Evolutionary conservation across 306 rosid genomes (phyloP), one percentile per base, ranked within the genome.

Genomic region (Prunus armeniaca): DNA sequence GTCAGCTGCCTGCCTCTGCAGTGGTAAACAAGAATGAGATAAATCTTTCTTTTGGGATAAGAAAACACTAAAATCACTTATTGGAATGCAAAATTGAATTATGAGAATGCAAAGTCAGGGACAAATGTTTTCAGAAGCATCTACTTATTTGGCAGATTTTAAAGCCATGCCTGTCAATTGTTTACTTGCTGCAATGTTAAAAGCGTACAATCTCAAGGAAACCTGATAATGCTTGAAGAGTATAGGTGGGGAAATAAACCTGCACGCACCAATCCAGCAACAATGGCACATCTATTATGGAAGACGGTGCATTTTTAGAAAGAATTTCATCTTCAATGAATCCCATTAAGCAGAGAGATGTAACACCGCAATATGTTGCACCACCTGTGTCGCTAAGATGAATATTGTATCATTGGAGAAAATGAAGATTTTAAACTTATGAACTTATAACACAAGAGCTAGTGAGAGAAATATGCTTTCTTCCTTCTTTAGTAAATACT

Each of bases 321-420:
- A 92, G 84, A 79, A 86, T 70, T 82, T 88, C 88, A 63, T 88
- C 93, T 84, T 86, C 97, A 61, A 95, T 78, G 84, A 87, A 86
- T 56, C 97, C 99, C 99, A 95, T 88, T 78, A 95, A 78, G 71
- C 79, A 84, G 55, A 95, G 98, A 86, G 99, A 92, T 72, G 96
- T 91, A 76, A 92, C 80, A 76, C 97, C 93, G 25, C 99, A 95
- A 71, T 95, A 91, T 10, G 96, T 88, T 82, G 87, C 99, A 75
- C 97, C 99, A 68, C 99, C 99, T 95, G 96, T 43, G 80, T 77
- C 91, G 83, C 91, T 86, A 91, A 89, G 84, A 67, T 51, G 79
- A 79, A 70, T 69, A 84, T 73, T 45, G 13, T 25, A 73, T 62
- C 82, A 82, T 84, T 75, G 82, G 82, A 84, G 71, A 82, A 84